Evolutionary conservation across 495 filamentous ascomycete species (phyloP).

Genomic region (Neurospora africana): DNA sequence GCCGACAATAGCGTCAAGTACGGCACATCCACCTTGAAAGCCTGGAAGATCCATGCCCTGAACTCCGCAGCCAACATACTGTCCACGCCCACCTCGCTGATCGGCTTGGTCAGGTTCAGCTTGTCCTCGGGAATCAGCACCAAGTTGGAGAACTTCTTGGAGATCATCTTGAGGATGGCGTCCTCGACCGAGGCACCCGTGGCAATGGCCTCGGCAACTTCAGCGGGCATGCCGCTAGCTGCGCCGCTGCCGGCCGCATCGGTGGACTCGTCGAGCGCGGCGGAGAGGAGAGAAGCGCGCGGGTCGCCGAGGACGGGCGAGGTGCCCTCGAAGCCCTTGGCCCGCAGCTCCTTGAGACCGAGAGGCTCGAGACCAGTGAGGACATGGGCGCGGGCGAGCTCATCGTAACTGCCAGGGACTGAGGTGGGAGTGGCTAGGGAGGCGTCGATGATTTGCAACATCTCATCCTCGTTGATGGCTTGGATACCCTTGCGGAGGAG

Average conservation of each 20-base stretch:
- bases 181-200: conserved; percentile 4
- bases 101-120: conserved; percentile 14
- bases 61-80: conserved; percentile 39
- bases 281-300: conserved; percentile 14
- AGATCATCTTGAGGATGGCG: conserved; percentile 13
- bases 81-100: conserved; percentile 34
- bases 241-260: conserved; percentile 1
- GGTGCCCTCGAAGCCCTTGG: conserved; percentile 3
- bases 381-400: conserved; percentile 8
- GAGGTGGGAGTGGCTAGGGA: conserved; percentile 11
- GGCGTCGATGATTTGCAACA: conserved; percentile 24
- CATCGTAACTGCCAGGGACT: not conserved
- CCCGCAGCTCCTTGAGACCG: conserved; percentile 10
- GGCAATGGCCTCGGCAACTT: conserved; percentile 5
- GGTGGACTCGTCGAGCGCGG: conserved; percentile 7
- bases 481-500: conserved; percentile 29
- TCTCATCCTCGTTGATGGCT: conserved; percentile 28
- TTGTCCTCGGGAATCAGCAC: conserved; percentile 19
- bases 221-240: conserved; percentile 1
- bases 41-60: conserved; percentile 37
- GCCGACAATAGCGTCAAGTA: conserved; percentile 26
- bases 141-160: conserved; percentile 21
- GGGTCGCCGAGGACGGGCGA: conserved; percentile 18
- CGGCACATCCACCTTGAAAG: conserved; percentile 27
- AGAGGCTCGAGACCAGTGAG: conserved; percentile 27